These are phyloP conservation scores for Boletellus ananiceps DNA, from an alignment of 768 basidiomycete species.

Conservation along the genomic window DNA sequence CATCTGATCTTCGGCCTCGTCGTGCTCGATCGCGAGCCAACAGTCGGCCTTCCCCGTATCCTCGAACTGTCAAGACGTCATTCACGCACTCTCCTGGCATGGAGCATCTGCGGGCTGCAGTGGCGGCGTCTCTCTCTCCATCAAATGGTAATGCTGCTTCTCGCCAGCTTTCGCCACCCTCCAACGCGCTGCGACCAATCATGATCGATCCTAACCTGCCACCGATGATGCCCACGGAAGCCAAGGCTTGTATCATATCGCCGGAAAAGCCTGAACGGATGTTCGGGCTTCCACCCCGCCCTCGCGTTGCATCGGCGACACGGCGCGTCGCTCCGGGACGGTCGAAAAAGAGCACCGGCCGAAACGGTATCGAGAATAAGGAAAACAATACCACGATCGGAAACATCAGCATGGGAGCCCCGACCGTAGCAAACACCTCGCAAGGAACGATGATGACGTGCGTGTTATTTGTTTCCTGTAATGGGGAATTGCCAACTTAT, in stretches of 20 bases:
- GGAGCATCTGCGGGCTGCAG: constrained; percentile 33
- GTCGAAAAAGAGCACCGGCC: constrained; percentile 56
- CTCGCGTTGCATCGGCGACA: constrained; percentile 51
- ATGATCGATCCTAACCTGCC: constrained; percentile 40
- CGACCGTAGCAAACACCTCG: constrained; percentile 19
- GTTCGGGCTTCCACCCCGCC: constrained; percentile 34
- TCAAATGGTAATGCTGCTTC: constrained; percentile 13
- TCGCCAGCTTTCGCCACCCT: constrained; percentile 21
- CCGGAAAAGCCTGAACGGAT: constrained; percentile 29
- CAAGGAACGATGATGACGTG: constrained; percentile 50
- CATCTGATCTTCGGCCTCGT: constrained; percentile 61
- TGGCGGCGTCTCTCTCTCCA: constrained; percentile 17
- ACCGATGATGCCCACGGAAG: constrained; percentile 21
- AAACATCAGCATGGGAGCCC: constrained; percentile 3
- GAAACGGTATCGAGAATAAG: constrained; percentile 52
- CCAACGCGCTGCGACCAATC: constrained; percentile 39
- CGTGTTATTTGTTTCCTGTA: constrained; percentile 24
- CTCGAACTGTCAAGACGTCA: constrained; percentile 46
- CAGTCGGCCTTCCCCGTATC: constrained; percentile 73
- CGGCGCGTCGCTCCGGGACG: constrained; percentile 57
- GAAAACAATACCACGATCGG: constrained; percentile 38
- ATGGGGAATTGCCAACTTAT: not conserved
- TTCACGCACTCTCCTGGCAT: constrained; percentile 35
- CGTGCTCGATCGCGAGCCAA: constrained; percentile 63
- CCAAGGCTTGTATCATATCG: constrained; percentile 31